Base-by-base conservation (phyloP, 805 yeast species). In the Sugiyamaella floridensis region DNA sequence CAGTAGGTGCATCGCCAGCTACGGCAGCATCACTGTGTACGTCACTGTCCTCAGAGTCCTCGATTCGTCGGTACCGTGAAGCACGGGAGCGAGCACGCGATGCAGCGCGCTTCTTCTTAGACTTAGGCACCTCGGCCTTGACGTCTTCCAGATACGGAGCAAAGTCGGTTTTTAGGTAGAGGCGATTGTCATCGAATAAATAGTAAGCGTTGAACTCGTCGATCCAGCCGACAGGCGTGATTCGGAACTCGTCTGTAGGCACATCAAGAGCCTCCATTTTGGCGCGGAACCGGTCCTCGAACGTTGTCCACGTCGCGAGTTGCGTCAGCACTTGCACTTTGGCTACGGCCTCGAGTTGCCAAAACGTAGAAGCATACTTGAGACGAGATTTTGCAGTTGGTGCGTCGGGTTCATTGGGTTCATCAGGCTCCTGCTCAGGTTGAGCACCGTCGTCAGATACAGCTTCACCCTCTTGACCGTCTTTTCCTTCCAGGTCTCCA, bases 121-220 rank as follows among this genome's bases (percentile, higher is more conserved):
- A 10, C 43, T 48, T 45, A 3, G 40, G 40, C 44, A 34, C 11
- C 45, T 16, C 22, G 18, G 46, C 50, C 45, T 3, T 22, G 32
- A 50, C 61, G 18, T 58, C 58, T 14, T 54, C 52, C 1, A 49
- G 26, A 18, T 55, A 49, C 10, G 59, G 58, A 6, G 22, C 48
- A 11, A 15, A 47, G 41, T 59, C 63, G n/a, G 46, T 40, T 26
- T 51, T 62, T 26, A 53, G 40, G 49, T 68, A 68, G 4, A 69
- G 55, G 16, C 72, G 56, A 37, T 68, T 68, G 54, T 68, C 72
- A 40, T 69, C 72, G n/a, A 68, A 59, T 15, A 69, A 55, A 48
- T 57, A 68, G 50, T 63, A 69, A 8, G 58, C 40, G 37, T 63
- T 64, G 34, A 54, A 57, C 9, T 60, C 59, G 9, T 58, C 60